Base-by-base conservation (phyloP, 306 rosid species). In the Lithocarpus polystachyus region DNA sequence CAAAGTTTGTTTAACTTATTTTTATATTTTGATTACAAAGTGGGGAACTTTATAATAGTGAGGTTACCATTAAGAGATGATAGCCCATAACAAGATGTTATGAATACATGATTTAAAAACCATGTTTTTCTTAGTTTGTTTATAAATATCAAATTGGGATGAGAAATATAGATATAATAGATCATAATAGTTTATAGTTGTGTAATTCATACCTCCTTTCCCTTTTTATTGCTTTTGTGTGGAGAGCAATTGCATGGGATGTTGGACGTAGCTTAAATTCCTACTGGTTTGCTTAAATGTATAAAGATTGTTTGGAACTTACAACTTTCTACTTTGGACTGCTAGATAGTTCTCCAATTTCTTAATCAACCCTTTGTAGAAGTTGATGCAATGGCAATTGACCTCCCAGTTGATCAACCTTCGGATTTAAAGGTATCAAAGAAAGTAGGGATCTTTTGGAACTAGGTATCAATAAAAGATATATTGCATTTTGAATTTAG, bases 311-410 rank as follows among this genome's bases (percentile, higher is more conserved):
- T 7, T 23, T 23, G 75, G 15, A 14, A 24, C 79, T 71, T 78
- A 74, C 78, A 75, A 86, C 53, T 65, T 74, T 80, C 62, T 81
- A 40, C 54, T 81, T 69, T 84, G 84, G 76, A 72, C 76, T 89
- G 81, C 75, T 91, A 96, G 96, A 96, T 96, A 85, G 98, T 97
- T 70, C 90, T 96, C 62, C 79, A 86, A 69, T 92, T 93, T 82
- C 97, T 96, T 80, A 91, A 98, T 86, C 83, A 90, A 84, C 68
- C 84, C 54, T 83, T 77, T 59, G 22, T 24, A 17, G 88, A 83
- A 72, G 77, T 57, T 6, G 83, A 82, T 51, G 52, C 72, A 28
- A 79, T 56, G 65, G 75, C 77, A 68, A 75, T 74, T 68, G 86
- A 85, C 76, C 61, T 79, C 72, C 86, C 79, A 18, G 83, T 78